Conservation (phyloP, 768 basidiomycete species). For the Strobilomyces dryophilus region DNA sequence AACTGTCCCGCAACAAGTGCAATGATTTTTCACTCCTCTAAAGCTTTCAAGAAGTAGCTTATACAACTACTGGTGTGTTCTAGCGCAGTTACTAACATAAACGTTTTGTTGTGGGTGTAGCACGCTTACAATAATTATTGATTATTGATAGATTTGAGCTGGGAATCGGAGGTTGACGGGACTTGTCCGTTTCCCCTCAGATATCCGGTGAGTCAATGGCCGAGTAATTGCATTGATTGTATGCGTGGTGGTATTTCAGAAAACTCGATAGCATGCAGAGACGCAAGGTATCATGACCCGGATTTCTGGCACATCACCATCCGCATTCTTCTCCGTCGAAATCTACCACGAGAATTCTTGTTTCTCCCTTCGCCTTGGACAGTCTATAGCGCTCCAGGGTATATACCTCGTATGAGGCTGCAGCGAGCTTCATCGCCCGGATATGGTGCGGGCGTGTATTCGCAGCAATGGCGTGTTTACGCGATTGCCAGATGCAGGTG, state of each 20-base stretch:
- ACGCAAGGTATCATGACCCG: not conserved
- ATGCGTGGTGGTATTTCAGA: not conserved
- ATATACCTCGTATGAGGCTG: slow-evolving; percentile 73
- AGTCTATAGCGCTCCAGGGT: slow-evolving; percentile 72
- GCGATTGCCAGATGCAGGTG: slow-evolving; percentile 94
- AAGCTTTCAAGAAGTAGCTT: no score
- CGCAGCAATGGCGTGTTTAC: slow-evolving; percentile 77
- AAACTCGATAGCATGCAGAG: not conserved
- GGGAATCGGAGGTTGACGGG: no score
- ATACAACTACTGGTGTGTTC: no score
- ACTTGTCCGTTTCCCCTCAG: no score
- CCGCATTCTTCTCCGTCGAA: slow-evolving; percentile 66
- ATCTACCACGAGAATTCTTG: slow-evolving; percentile 50
- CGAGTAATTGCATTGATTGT: not conserved
- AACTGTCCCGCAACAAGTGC: no score
- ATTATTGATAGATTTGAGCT: no score
- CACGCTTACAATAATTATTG: no score
- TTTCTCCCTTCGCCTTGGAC: slow-evolving; percentile 59
- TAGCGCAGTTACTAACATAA: no score
- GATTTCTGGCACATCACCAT: slow-evolving; percentile 42
- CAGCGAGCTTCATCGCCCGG: slow-evolving; percentile 78
- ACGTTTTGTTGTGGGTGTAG: no score
- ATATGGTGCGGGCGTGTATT: slow-evolving; percentile 78
- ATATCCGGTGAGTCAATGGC: no score
- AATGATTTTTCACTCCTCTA: no score